Base-by-base conservation (phyloP, 176 grass and related monocot species). In the Triticum monococcum region DNA sequence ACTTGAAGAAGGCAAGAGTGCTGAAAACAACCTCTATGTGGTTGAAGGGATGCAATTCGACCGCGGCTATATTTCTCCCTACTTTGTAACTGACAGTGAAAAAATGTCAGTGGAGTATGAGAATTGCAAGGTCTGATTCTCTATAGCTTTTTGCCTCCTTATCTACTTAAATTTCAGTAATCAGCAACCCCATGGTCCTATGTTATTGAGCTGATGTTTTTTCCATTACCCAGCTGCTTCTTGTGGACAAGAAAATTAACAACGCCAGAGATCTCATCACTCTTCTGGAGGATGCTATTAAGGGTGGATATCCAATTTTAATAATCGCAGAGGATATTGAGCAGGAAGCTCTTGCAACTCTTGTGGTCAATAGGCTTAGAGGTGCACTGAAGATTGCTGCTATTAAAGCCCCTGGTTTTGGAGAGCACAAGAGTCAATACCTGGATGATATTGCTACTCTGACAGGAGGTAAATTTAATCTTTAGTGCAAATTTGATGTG, bases 41-140 rank as follows among this genome's bases (percentile, higher is more conserved):
- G 90, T 88, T 0, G 93, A 95, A 86, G 93, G 93, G 64, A 95
- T 95, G 93, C 89, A 92, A 66, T 94, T 92, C 70, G 90, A 92
- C 28, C 89, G 90, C 0, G 92, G 92, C 10, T 94, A 94, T 64
- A 94, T 94, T 89, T 94, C 92, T 72, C 89, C 92, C 1, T 94
- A 94, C 85, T 94, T 94, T 71, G 89, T 94, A 37, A 94, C 92
- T 62, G 92, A 94, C 85, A 89, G 89, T 89, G 92, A 94, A 80
- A 91, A 92, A 56, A 94, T 94, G 48, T 52, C 48, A 75, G 72
- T 71, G 33, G 92, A 94, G 67, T 94, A 91, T 82, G 92, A 94
- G 43, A 94, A 94, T 66, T 94, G 89, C 89, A 94, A 94, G 92
- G 92, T 94, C 65, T 37, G 86, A 7, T 4, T 73, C 35, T 36